A percentile compares a stretch with the other conserved stretches of the same genome.
Conservation (phyloP, 2,329 filamentous ascomycete genomes). For the Cyphellophora europaea region DNA sequence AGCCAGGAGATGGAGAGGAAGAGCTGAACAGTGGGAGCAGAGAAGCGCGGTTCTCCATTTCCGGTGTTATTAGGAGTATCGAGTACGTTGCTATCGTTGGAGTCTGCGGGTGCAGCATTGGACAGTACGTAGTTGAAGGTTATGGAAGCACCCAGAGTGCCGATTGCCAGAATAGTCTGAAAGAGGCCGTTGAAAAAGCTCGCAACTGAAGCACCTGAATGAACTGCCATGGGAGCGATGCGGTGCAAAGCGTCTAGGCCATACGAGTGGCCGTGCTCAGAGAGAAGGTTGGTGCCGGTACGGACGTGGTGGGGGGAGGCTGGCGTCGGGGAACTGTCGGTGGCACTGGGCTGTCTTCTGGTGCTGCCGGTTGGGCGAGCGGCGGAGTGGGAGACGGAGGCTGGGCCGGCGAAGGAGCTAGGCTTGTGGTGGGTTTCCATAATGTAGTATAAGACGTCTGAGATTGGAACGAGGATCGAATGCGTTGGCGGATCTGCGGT, state of each 20-base stretch:
- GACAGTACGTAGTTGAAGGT: slow-evolving; percentile 20
- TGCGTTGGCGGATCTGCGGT: too few species aligned
- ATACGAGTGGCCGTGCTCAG: slow-evolving; percentile 18
- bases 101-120: slow-evolving; percentile 9
- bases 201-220: slow-evolving; percentile 14
- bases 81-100: slow-evolving; percentile 3
- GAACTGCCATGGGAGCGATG: slow-evolving; percentile 16
- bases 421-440: too few species aligned
- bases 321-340: too few species aligned
- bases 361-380: too few species aligned
- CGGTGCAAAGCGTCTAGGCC: slow-evolving; percentile 6
- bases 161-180: slow-evolving; percentile 17
- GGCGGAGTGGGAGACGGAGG: too few species aligned
- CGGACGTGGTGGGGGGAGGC: not conserved
- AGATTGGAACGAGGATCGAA: too few species aligned
- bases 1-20: slow-evolving; percentile 20
- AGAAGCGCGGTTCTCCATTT: too few species aligned
- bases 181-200: slow-evolving; percentile 20
- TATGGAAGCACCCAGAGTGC: slow-evolving; percentile 17
- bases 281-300: slow-evolving; percentile 6
- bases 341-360: too few species aligned
- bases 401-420: too few species aligned
- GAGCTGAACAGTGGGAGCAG: slow-evolving; percentile 8
- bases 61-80: slow-evolving; percentile 1
- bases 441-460: too few species aligned